Base-by-base conservation (phyloP, 768 basidiomycete species). In the Podaxis mareebaensis region DNA sequence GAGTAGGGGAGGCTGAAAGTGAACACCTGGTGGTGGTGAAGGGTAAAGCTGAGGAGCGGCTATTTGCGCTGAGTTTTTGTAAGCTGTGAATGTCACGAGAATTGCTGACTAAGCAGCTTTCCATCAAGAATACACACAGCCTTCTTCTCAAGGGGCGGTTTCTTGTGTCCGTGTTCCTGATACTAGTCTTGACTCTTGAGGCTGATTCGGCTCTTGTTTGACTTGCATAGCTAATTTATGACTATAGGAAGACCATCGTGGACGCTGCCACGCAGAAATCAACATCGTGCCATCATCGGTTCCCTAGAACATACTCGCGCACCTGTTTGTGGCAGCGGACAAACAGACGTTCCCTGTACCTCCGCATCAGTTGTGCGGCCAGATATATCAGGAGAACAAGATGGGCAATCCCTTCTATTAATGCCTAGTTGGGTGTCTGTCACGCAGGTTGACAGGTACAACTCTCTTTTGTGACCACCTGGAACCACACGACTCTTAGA, bases 31-130 rank as follows among this genome's bases (percentile, higher is more conserved):
- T 82, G 79, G 79, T 82, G 78, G 83, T 81, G 73, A 75, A 73
- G 77, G 81, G 78, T 76, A 72, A 82, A 83, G 79, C 73, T 75
- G 76, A 73, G 71, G 59, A 67, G 64, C 64, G 65, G 71, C 68
- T 76, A 78, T 80, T 81, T 81, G 77, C 71, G 69, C 70, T 70
- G 72, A 77, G 77, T 81, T 62, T 82, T 81, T 81, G 80, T 78
- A 74, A 76, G 67, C 73, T 70, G 66, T 69, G 56, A 53, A 52
- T 61, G 64, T 68, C 74, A 75, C 73, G 74, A 68, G 68, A 62
- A 58, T 40, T 55, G 74, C 70, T 81, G 78, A 73, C 74, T 79
- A 75, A 81, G 72, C 78, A 63, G 26, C 33, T 46, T 33, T 33
- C 33, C 33, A 33, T 46, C 44, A 20, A 46, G 44, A n/a, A 17